phyloP scores from a whole-genome alignment of 805 yeast species.

The Danielia oregonensis region DNA sequence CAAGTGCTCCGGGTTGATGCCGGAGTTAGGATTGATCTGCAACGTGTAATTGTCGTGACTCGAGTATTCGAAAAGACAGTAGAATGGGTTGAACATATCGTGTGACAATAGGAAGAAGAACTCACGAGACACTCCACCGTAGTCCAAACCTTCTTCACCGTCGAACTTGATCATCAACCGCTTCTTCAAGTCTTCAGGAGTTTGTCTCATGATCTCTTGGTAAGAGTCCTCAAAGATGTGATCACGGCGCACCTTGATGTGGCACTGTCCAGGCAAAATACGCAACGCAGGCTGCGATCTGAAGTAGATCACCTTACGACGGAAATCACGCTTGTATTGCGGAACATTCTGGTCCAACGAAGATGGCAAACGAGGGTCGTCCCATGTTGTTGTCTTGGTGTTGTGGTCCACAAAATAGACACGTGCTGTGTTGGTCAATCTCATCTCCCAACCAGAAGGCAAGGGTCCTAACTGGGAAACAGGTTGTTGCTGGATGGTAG shows the following conservation, averaged over 20 bases:
- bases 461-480: constrained; percentile 96
- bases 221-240: constrained; percentile 96
- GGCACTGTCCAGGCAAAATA: constrained; percentile 97
- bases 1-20: constrained; percentile 95
- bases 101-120: constrained; percentile 94
- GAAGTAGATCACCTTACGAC: constrained; percentile 96
- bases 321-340: constrained; percentile 97
- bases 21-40: constrained; percentile 96
- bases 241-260: constrained; percentile 94
- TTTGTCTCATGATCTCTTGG: constrained; percentile 98
- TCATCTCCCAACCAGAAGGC: constrained; percentile 99
- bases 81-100: constrained; percentile 98
- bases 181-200: constrained; percentile 97
- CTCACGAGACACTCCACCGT: constrained; percentile 99
- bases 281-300: constrained; percentile 97
- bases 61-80: constrained; percentile 94
- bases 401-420: constrained; percentile 98
- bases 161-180: constrained; percentile 97
- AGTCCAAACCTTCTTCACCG: constrained; percentile 99
- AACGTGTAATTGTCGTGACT: constrained; percentile 97
- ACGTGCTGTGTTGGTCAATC: constrained; percentile 96
- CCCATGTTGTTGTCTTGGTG: constrained; percentile 99
- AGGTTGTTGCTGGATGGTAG: constrained; percentile 96
- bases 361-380: constrained; percentile 97
- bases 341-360: constrained; percentile 98